phyloP scores from a whole-genome alignment of 805 yeast species.

The Cyberlindnera bimundalis region DNA sequence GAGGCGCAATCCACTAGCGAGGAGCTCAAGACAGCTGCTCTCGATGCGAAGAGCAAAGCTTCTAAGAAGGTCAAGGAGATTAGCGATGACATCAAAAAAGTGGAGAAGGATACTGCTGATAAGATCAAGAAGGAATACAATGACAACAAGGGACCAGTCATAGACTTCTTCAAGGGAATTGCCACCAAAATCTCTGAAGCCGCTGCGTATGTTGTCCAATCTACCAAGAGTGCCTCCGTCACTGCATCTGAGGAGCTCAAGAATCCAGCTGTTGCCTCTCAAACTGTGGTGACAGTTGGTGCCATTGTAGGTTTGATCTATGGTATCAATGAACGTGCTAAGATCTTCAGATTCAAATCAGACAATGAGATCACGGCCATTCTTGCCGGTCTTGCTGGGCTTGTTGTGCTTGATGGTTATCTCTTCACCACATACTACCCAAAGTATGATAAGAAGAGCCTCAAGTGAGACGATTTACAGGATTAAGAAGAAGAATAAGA shows the following conservation, averaged over 20 bases:
- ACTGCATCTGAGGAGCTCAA: constrained; percentile 42
- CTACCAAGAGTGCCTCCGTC: constrained; percentile 22
- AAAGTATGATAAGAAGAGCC: constrained; percentile 43
- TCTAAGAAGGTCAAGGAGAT: constrained; percentile 27
- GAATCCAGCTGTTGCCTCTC: constrained; percentile 60
- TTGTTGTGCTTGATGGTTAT: constrained; percentile 51
- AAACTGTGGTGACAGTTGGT: constrained; percentile 46
- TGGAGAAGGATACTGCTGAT: constrained; percentile 33
- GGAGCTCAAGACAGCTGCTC: constrained; percentile 19
- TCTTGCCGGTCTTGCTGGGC: constrained; percentile 50
- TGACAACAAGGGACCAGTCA: constrained; percentile 28
- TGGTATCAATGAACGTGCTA: constrained; percentile 48
- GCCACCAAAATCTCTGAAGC: constrained; percentile 24
- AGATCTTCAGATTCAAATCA: constrained; percentile 40
- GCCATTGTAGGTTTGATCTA: constrained; percentile 46
- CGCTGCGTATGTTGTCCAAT: constrained; percentile 18
- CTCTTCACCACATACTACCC: constrained; percentile 53
- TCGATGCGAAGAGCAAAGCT: constrained; percentile 18
- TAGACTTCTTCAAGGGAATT: constrained; percentile 20
- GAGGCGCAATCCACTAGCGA: constrained; percentile 23
- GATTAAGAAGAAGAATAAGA: background rate
- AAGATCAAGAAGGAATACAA: constrained; percentile 32
- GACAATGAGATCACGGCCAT: constrained; percentile 47
- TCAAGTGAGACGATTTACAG: constrained; percentile 13
- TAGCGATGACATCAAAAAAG: constrained; percentile 27